Evolutionary conservation across 768 basidiomycete genomes (phyloP), one percentile per base, ranked within the genome.

Genomic region (Psilocybe azurescens): DNA sequence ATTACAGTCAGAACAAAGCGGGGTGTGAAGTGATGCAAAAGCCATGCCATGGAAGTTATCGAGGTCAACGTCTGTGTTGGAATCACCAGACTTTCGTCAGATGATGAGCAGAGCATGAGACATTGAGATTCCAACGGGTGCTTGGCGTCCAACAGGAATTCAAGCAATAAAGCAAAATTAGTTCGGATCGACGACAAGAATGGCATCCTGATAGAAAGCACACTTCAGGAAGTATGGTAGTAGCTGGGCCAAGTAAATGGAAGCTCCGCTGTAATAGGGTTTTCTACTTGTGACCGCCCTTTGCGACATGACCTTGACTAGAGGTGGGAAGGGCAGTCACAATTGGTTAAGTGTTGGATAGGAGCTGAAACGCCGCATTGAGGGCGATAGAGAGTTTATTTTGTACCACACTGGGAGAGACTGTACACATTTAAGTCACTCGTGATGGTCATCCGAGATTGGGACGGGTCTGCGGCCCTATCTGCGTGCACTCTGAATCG

Each of bases 261-360:
- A 41, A 53, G 32, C 30, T 59, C 66, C 66, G 66, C 33, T 62
- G 32, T 16, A 62, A 64, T 67, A 67, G 58, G 66, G 53, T 36
- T 60, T 54, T 47, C 52, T 38, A 52, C 51, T 59, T 62, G 53
- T 58, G 51, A 18, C 9, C 52, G 5, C 8, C 30, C 46, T 30
- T 50, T 38, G 9, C 46, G 38, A 52, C 28, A 29, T 44, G 28
- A 63, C 36, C 53, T 49, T 56, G 53, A 47, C 48, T 28, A 38
- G 52, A 64, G 58, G 58, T 56, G 54, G 58, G 58, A 56, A 64
- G 46, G 56, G 52, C 48, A 47, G 30, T 33, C 62, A 52, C 49
- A 59, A 51, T 50, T 14, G 47, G 62, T 39, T 56, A 56, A 39
- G 46, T n/a, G 49, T 41, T 61, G 53, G 59, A 50, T 59, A 61